These are phyloP conservation scores for Hypoxylon intermedium DNA, from an alignment of 495 filamentous ascomycete species.

Conservation along the genomic window DNA sequence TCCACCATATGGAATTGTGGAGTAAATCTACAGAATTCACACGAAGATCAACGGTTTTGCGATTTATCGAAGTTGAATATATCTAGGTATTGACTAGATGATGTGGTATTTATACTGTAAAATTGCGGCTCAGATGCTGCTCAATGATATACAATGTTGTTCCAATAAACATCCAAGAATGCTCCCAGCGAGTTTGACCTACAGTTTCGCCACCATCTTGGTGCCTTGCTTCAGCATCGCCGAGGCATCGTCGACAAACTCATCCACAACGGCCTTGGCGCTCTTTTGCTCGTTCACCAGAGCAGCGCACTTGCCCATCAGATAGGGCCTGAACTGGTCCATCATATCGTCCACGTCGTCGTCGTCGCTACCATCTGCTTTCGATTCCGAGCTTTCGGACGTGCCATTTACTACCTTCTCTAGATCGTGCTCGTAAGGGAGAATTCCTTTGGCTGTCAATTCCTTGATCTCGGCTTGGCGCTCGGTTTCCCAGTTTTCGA, in stretches of 20 bases:
- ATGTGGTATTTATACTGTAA: slow-evolving; percentile 5
- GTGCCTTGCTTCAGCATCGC: slow-evolving; percentile 69
- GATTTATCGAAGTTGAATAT: too few species aligned
- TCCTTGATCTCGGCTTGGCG: slow-evolving; percentile 87
- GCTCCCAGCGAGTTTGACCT: slow-evolving; percentile 24
- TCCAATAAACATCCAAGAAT: background rate
- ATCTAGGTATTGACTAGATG: background rate
- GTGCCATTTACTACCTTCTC: slow-evolving; percentile 71
- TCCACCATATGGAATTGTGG: background rate
- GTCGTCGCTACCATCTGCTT: slow-evolving; percentile 69
- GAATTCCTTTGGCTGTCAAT: slow-evolving; percentile 83
- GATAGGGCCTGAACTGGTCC: slow-evolving; percentile 87
- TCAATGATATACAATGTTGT: slow-evolving; percentile 17
- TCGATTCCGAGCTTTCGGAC: slow-evolving; percentile 71
- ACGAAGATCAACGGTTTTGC: background rate
- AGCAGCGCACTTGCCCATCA: slow-evolving; percentile 97
- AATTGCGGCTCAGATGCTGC: background rate
- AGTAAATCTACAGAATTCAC: too few species aligned
- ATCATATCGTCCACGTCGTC: slow-evolving; percentile 72
- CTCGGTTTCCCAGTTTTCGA: slow-evolving; percentile 94
- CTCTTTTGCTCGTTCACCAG: slow-evolving; percentile 92
- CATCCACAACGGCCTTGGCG: slow-evolving; percentile 92
- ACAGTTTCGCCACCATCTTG: slow-evolving; percentile 72
- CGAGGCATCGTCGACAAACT: slow-evolving; percentile 87
- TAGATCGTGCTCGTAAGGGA: slow-evolving; percentile 93